Evolutionary conservation across 306 rosid species (phyloP).

Genomic region (Argentina anserina): DNA sequence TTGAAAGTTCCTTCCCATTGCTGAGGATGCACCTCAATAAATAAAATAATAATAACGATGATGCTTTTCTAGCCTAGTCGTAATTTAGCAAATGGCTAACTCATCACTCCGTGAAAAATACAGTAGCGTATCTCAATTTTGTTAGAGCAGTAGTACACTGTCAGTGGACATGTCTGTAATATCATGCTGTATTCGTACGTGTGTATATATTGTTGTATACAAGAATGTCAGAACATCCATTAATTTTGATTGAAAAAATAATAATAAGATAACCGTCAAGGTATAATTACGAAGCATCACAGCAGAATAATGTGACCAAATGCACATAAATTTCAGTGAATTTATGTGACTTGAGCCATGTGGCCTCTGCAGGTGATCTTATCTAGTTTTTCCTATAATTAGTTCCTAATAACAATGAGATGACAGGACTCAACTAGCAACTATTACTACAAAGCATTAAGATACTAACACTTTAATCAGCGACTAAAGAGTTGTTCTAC

Average conservation of each 20-base stretch:
- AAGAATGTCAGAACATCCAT: background rate
- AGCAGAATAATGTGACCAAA: background rate
- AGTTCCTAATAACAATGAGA: background rate
- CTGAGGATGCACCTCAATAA: background rate
- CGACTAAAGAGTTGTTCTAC: background rate
- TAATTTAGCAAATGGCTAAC: background rate
- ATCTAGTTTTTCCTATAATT: background rate
- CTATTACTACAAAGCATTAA: background rate
- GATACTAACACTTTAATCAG: background rate
- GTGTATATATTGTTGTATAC: background rate
- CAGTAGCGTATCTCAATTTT: background rate
- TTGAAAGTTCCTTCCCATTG: background rate
- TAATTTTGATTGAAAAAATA: background rate
- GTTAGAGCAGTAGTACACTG: background rate
- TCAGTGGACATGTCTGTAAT: background rate
- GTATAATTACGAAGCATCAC: background rate
- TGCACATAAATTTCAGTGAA: background rate
- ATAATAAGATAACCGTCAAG: background rate
- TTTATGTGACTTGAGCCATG: background rate
- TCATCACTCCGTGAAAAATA: background rate
- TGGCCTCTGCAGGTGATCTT: background rate
- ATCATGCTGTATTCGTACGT: background rate
- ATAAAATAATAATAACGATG: too few species aligned
- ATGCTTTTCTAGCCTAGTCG: too few species aligned
- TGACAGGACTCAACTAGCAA: background rate